Evolutionary conservation across 768 basidiomycete species (phyloP).

Genomic region (Mrakia blollopis): DNA sequence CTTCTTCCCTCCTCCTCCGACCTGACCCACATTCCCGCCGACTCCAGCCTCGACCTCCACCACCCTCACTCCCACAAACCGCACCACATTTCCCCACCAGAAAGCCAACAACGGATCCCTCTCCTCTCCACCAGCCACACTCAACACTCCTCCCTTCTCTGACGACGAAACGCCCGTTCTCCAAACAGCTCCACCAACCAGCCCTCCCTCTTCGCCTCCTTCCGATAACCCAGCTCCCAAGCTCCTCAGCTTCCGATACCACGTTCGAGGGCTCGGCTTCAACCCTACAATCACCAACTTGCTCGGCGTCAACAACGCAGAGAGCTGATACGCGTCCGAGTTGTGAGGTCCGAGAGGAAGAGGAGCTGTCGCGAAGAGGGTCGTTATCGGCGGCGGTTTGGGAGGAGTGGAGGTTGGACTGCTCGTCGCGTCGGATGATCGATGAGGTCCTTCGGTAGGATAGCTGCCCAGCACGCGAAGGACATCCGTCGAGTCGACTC

Average conservation of each 20-base stretch:
- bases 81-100: slow-evolving; percentile 71
- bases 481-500: slow-evolving; percentile 90
- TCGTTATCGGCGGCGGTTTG: slow-evolving; percentile 45
- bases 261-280: slow-evolving; percentile 85
- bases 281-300: slow-evolving; percentile 91
- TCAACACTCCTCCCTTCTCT: not conserved
- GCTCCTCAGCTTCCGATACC: slow-evolving; percentile 51
- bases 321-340: slow-evolving; percentile 71
- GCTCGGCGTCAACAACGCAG: slow-evolving; percentile 78
- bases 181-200: slow-evolving; percentile 40
- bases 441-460: slow-evolving; percentile 50
- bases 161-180: slow-evolving; percentile 47
- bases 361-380: slow-evolving; percentile 71
- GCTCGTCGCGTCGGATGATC: slow-evolving; percentile 44
- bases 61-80: slow-evolving; percentile 63
- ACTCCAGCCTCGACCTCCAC: slow-evolving; percentile 47
- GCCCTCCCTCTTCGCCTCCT: slow-evolving; percentile 33
- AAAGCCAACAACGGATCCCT: slow-evolving; percentile 68
- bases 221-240: slow-evolving; percentile 22
- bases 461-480: slow-evolving; percentile 90
- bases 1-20: not conserved
- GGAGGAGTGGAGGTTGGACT: not conserved
- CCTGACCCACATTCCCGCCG: slow-evolving; percentile 37
- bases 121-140: not conserved
- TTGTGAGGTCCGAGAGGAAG: slow-evolving; percentile 55